Conservation (phyloP, 257 asterid species). For the Solanum etuberosum region DNA sequence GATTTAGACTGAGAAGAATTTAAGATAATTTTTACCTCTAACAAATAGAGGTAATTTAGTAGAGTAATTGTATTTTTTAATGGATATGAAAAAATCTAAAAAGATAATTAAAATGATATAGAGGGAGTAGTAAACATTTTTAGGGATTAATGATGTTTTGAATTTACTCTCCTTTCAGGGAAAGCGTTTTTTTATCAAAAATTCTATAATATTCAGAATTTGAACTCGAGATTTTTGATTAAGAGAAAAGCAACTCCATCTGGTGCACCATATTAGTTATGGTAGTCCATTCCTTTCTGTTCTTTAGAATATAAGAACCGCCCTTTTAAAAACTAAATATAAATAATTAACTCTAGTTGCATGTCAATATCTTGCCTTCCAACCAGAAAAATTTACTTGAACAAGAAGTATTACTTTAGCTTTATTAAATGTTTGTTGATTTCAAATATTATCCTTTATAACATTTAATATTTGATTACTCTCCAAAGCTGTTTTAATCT, state of each 20-base stretch:
- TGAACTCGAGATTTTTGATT: no score
- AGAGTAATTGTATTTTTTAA: not conserved
- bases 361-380: not conserved
- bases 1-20: not conserved
- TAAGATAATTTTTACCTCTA: not conserved
- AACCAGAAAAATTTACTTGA: not conserved
- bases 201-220: no score
- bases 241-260: no score
- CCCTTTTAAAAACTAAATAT: not conserved
- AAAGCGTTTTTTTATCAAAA: no score
- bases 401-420: not conserved
- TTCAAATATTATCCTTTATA: not conserved
- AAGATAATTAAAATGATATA: not conserved
- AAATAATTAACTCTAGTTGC: not conserved
- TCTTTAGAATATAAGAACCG: not conserved
- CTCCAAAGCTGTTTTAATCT: not conserved
- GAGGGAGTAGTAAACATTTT: not conserved
- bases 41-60: not conserved
- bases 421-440: not conserved
- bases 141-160: not conserved
- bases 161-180: not conserved
- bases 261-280: no score
- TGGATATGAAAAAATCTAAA: not conserved
- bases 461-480: not conserved
- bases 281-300: not conserved